Percentiles rank a stretch among this genome's conserved stretches.
phyloP scores from a whole-genome alignment of 2,329 filamentous ascomycete species.

The Hypoxylon sp. region DNA sequence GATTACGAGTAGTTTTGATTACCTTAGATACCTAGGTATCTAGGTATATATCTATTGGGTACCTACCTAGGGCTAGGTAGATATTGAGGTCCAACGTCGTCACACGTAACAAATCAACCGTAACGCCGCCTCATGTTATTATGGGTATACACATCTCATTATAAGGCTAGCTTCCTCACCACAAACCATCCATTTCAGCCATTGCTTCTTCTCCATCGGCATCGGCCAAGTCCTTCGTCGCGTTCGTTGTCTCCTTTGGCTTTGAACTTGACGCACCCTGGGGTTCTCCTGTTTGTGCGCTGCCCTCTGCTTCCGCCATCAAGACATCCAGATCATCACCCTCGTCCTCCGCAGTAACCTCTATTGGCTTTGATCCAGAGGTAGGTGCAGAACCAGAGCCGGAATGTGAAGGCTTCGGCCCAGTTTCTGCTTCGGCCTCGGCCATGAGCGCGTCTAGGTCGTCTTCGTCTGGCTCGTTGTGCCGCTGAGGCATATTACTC shows the following conservation, averaged over 20 bases:
- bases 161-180: conserved; percentile 47
- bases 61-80: too few species aligned
- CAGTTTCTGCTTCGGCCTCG: conserved; percentile 49
- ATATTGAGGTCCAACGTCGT: neutral
- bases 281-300: conserved; percentile 23
- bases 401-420: conserved; percentile 12
- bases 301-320: conserved; percentile 45
- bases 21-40: too few species aligned
- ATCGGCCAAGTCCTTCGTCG: conserved; percentile 42
- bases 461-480: conserved; percentile 45
- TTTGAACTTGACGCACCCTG: neutral
- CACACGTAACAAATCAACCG: neutral
- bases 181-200: conserved; percentile 67
- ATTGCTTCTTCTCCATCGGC: conserved; percentile 73
- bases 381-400: conserved; percentile 1
- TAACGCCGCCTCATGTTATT: conserved; percentile 8
- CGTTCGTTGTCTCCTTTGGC: conserved; percentile 2
- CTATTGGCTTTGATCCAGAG: conserved; percentile 21
- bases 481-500: conserved; percentile 9
- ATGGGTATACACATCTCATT: conserved; percentile 14
- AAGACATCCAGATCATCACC: conserved; percentile 50
- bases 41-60: too few species aligned
- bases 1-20: too few species aligned
- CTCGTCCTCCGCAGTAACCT: conserved; percentile 41
- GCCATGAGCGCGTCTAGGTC: conserved; percentile 56